phyloP scores from a whole-genome alignment of 495 filamentous ascomycete genomes.

The Penicillium samsonianum region DNA sequence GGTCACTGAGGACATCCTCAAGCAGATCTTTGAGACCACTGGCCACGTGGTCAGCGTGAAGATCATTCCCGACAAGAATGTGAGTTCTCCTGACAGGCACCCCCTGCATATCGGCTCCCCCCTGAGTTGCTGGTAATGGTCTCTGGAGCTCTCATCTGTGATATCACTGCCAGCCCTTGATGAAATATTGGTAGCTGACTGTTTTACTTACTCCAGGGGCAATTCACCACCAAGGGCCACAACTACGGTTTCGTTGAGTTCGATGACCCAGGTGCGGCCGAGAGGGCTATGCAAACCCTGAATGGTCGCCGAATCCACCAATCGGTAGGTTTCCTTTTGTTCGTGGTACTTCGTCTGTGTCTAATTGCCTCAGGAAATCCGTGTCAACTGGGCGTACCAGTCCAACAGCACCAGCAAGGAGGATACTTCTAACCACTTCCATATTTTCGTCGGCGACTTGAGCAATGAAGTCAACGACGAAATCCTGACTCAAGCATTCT shows the following conservation, averaged over 20 bases:
- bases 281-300: conserved; percentile 94
- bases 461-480: conserved; percentile 99
- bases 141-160: not conserved
- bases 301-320: conserved; percentile 96
- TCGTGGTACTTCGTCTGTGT: conserved; percentile 8
- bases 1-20: conserved; percentile 93
- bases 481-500: conserved; percentile 91
- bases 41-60: conserved; percentile 98
- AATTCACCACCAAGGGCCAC: conserved; percentile 87
- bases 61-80: conserved; percentile 99
- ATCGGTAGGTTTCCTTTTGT: conserved; percentile 54
- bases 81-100: conserved; percentile 49
- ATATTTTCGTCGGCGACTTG: conserved; percentile 98
- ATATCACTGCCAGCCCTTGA: not conserved
- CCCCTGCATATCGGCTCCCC: conserved; percentile 12
- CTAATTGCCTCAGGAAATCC: conserved; percentile 74
- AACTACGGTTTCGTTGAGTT: conserved; percentile 99
- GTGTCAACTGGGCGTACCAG: conserved; percentile 99
- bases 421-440: conserved; percentile 97
- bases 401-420: conserved; percentile 94
- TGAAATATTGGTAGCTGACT: not conserved
- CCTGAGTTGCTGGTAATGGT: not conserved
- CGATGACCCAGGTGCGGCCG: conserved; percentile 94
- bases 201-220: conserved; percentile 9
- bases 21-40: conserved; percentile 98